Base-by-base conservation (phyloP, 169 alveolate genomes). In the Plasmodium gonderi region DNA sequence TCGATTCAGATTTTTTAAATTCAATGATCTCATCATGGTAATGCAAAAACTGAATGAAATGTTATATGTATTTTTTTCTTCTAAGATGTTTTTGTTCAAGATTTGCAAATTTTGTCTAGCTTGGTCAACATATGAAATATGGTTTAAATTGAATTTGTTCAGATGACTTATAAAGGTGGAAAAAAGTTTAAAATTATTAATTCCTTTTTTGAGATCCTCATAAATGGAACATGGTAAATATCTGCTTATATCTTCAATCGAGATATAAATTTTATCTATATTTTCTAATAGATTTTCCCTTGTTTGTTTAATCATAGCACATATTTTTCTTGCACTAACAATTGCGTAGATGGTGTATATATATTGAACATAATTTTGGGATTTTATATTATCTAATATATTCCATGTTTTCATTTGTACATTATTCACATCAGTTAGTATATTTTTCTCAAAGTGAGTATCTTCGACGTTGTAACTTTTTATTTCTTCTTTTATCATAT, bases 301-400 rank as follows among this genome's bases (percentile, higher is more conserved):
- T 17, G 60, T 54, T 23, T 60, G 72, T 36, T 83, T 83, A 42
- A 69, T 83, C 31, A 47, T 69, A 72, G 92, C 92, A 49, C 47
- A 76, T 7, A 72, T 42, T 72, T 69, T 83, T 83, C 92, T 72
- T 31, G 77, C 81, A 69, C 38, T 36, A 23, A 83, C 92, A 47
- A 83, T 83, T 47, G 77, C 40, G 64, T 83, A 83, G 49, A 83
- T 83, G 29, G 64, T 72, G 67, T 83, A 83, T 45, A 83, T 9
- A 83, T 83, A 83, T 36, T 83, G 74, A 74, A 83, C 42, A 72
- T 72, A 83, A 42, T 83, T 83, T 83, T 45, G n/a, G 14, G 79
- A 44, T 72, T 83, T 83, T 17, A 83, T 83, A 38, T 83, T 74
- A 38, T 83, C 92, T 72, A 83, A 83, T 26, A 51, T 69, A 29